Evolutionary conservation across 306 rosid genomes (phyloP), one percentile per base, ranked within the genome.

Genomic region (Glycine latifolia): DNA sequence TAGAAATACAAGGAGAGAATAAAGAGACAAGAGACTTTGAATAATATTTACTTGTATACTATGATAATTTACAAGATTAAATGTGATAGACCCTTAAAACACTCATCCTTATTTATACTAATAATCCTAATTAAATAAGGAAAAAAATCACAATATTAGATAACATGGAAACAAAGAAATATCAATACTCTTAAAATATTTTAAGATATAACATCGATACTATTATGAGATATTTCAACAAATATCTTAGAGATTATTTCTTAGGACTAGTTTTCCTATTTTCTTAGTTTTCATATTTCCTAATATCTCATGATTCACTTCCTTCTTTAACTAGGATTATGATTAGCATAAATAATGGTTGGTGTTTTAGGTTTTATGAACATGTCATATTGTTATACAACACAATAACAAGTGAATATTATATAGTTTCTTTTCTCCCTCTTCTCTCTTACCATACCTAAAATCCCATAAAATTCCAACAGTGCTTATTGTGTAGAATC

Each of bases 261-360:
- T 17, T 26, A 60, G 67, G 41, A 60, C 7, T 60, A 59, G 13
- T 59, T 58, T 58, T 26, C 67, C 13, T 60, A 56, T 15, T 56
- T n/a, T 56, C 62, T 56, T 56, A 58, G 65, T 16, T 59, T 59
- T 26, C 39, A 20, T 43, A 31, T 61, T 62, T 62, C 69, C 46
- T 62, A 61, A 35, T 33, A 11, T 62, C 69, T 35, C 17, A 12
- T 62, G 46, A 62, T 62, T 5, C 10, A 8, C 10, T 20, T 62
- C 43, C 46, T 33, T 62, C 41, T 31, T 6, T 62, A 33, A 16
- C 35, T 10, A 5, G 46, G 10, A 62, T 62, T 62, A 33, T 62
- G 69, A 62, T 62, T 62, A 12, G 46, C 12, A 62, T 33, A 11
- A 62, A 35, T 11, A 62, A 33, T n/a, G 69, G 46, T 62, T 62